Base-by-base conservation (phyloP, 805 yeast genomes). In the Wickerhamiella shivajii region DNA sequence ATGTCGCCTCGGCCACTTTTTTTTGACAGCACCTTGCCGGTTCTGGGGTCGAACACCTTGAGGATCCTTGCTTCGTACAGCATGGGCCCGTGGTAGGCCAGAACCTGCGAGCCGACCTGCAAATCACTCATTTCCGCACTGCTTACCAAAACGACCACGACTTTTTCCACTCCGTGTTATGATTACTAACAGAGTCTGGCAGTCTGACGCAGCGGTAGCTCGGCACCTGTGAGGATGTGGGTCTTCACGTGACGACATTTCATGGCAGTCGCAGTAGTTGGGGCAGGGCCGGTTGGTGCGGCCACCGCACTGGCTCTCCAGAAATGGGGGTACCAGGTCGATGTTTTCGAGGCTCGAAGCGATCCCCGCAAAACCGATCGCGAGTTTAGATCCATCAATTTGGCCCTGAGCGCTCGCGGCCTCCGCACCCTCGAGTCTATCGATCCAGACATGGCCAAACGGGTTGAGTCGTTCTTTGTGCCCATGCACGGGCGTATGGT, bases 401-500 rank as follows among this genome's bases (percentile, higher is more conserved):
- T 85, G 41, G 95, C 95, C 0, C 77, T 85, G n/a, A 74, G 87
- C 30, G 74, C 72, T 34, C 64, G 96, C 32, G 96, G 95, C 1
- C 74, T 83, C 36, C 57, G 64, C 18, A 77, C 94, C 0, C 55
- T 85, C 49, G 56, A 63, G 15, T 64, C 61, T 31, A 73, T 84
- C 9, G 84, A 77, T 49, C 51, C 56, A 1, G 64, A 58, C 10
- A 61, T 83, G 61, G 71, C 77, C 9, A 53, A 58, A 0, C 49
- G 72, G 17, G 64, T 83, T 2, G 47, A 77, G 40, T 55, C 60
- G 20, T 67, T 69, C 26, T 67, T 79, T 16, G 76, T 80, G 17
- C 95, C 95, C 2, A 79, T 85, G 87, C 58, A 67, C 26, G 95
- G 93, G 2, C 62, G 96, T 27, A 83, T 84, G 95, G 73, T 85